Evolutionary conservation across 208 protist species (phyloP).

Genomic region (Wallacemonas sp.): DNA sequence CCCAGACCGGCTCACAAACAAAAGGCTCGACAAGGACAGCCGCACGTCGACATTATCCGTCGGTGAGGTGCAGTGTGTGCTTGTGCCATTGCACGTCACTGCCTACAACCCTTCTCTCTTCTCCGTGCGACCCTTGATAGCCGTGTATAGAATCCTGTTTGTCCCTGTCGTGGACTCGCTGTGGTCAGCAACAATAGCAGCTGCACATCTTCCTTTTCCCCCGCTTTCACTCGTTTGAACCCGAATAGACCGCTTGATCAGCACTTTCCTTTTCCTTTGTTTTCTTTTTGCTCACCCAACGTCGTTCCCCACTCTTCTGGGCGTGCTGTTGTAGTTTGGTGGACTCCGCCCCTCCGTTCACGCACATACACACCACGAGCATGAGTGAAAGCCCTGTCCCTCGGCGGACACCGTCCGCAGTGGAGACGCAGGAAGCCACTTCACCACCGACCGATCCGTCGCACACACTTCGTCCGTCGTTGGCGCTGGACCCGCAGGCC

Average conservation of each 20-base stretch:
- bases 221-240: background rate
- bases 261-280: background rate
- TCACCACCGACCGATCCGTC: background rate
- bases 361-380: background rate
- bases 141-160: no score
- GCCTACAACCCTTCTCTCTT: no score
- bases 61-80: no score
- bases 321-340: background rate
- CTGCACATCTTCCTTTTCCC: slow-evolving; percentile 7
- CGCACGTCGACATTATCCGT: no score
- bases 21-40: no score
- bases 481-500: background rate
- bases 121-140: no score
- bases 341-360: no score
- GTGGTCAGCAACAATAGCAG: background rate
- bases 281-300: slow-evolving; percentile 1
- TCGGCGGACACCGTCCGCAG: no score
- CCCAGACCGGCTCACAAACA: no score
- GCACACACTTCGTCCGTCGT: background rate
- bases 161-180: no score
- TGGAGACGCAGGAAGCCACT: background rate
- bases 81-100: no score
- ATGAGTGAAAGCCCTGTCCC: background rate
- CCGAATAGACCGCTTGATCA: background rate
- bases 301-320: background rate